Evolutionary conservation across 148 eudicot species (phyloP), one percentile per base, ranked within the genome.

Genomic region (Heliosperma pusillum): DNA sequence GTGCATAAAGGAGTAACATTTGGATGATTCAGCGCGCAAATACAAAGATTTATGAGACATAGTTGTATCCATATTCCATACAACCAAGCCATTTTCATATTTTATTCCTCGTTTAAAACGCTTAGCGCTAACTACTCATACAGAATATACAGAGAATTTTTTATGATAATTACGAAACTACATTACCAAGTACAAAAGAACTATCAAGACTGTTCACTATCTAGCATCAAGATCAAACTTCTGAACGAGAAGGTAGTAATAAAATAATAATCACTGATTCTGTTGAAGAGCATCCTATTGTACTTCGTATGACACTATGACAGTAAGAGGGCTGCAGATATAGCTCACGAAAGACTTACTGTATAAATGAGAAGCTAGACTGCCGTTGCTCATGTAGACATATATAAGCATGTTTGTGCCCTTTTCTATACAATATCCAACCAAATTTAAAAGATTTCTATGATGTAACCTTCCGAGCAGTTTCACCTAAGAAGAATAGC

Each of bases 401-500:
- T 94, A 91, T 72, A 94, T 83, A 78, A 94, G 97, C 85, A 90
- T 94, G 83, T 90, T 93, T 71, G 87, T 90, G 26, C 93, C 87
- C 85, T 89, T 95, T 71, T 95, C 98, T 50, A 90, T 89, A 87
- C 98, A 95, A 75, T 95, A 95, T 59, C 97, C 98, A 72, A 95
- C 87, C 85, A 95, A 89, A 85, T 95, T 95, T 86, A 90, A 90
- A 65, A 95, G 97, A 82, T 92, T 95, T 73, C 97, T 84, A 83
- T 95, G 97, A 87, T 95, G 98, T 76, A 95, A 78, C 81, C 98
- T 90, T 78, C 96, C 98, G 57, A 95, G 76, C 66, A 95, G 87
- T 85, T 82, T 85, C 80, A 95, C 97, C 98, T 95, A 86, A 64
- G 19, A 82, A 84, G 52, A 79, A 40, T 70, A 5, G 24, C 15